Evolutionary conservation across 352 stramenopile species (phyloP).

Genomic region (Phytophthora kernoviae): DNA sequence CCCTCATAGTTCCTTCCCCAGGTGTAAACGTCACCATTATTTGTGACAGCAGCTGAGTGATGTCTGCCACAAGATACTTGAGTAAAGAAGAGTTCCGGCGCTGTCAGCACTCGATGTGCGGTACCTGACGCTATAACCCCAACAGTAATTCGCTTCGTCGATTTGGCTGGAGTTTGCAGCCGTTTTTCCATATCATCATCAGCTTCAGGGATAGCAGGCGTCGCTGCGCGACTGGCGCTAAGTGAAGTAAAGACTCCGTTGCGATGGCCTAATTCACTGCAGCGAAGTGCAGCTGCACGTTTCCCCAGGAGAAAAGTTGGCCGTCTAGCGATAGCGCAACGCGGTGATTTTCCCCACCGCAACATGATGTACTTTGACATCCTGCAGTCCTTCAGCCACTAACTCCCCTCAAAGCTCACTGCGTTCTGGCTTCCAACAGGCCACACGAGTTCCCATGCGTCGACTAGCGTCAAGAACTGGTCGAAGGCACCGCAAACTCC

Average conservation of each 20-base stretch:
- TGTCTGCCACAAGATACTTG: slow-evolving; percentile 70
- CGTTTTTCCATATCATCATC: slow-evolving; percentile 15
- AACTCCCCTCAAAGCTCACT: slow-evolving; percentile 36
- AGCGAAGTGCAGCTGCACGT: slow-evolving; percentile 24
- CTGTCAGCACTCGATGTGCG: slow-evolving; percentile 40
- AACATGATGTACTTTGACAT: slow-evolving; percentile 58
- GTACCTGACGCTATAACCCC: slow-evolving; percentile 22
- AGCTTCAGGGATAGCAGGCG: slow-evolving; percentile 18
- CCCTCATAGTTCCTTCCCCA: slow-evolving; percentile 90
- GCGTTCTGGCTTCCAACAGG: slow-evolving; percentile 5
- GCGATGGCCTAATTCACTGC: slow-evolving; percentile 53
- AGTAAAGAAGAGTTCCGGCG: slow-evolving; percentile 56
- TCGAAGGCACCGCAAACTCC: slow-evolving; percentile 55
- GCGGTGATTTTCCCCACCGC: slow-evolving; percentile 63
- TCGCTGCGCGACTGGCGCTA: slow-evolving; percentile 14
- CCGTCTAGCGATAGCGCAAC: slow-evolving; percentile 63
- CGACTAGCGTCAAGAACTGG: slow-evolving; percentile 55
- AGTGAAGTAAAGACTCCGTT: slow-evolving; percentile 12
- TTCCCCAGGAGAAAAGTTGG: slow-evolving; percentile 68
- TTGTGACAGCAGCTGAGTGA: slow-evolving; percentile 78
- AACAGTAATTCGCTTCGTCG: neutral
- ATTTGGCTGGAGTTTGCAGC: slow-evolving; percentile 4
- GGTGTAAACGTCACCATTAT: slow-evolving; percentile 86
- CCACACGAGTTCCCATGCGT: slow-evolving; percentile 66
- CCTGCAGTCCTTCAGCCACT: slow-evolving; percentile 39